phyloP scores from a whole-genome alignment of 805 yeast genomes.

The Schizosaccharomyces osmophilus region DNA sequence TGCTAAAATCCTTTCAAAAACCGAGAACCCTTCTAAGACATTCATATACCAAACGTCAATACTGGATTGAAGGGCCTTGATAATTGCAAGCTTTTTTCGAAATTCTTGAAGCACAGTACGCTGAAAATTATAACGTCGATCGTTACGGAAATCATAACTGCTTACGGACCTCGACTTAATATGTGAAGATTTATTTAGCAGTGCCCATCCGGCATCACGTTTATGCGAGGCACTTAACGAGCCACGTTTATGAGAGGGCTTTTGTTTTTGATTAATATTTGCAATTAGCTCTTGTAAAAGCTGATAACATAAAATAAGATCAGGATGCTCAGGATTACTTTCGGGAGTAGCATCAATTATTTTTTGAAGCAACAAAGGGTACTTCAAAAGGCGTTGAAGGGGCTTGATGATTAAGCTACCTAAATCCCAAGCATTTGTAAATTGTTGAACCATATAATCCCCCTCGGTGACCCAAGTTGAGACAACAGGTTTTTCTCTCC shows the following conservation, averaged over 20 bases:
- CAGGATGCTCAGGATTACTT: background rate
- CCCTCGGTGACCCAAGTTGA: slow-evolving; percentile 16
- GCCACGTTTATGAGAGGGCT: background rate
- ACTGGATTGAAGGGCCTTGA: background rate
- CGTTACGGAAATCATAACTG: background rate
- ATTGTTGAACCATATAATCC: slow-evolving; percentile 9
- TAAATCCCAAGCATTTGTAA: slow-evolving; percentile 19
- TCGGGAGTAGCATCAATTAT: slow-evolving; percentile 11
- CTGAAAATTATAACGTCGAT: background rate
- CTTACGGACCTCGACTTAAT: background rate
- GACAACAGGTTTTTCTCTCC: slow-evolving; percentile 10
- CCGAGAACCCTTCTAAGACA: background rate
- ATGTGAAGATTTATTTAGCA: background rate
- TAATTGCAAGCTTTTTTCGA: background rate
- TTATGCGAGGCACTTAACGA: background rate
- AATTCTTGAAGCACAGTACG: background rate
- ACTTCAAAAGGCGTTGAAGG: slow-evolving; percentile 21
- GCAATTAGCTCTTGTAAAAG: background rate
- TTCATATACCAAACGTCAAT: background rate
- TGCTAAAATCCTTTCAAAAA: background rate
- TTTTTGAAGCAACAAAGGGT: slow-evolving; percentile 17
- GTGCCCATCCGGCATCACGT: background rate
- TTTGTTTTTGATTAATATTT: background rate
- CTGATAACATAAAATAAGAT: background rate
- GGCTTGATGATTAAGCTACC: slow-evolving; percentile 22